A percentile compares a stretch with the other conserved stretches of the same genome.
These are phyloP conservation scores for Plasmopara halstedii DNA, from an alignment of 352 stramenopile species.

Conservation along the genomic window DNA sequence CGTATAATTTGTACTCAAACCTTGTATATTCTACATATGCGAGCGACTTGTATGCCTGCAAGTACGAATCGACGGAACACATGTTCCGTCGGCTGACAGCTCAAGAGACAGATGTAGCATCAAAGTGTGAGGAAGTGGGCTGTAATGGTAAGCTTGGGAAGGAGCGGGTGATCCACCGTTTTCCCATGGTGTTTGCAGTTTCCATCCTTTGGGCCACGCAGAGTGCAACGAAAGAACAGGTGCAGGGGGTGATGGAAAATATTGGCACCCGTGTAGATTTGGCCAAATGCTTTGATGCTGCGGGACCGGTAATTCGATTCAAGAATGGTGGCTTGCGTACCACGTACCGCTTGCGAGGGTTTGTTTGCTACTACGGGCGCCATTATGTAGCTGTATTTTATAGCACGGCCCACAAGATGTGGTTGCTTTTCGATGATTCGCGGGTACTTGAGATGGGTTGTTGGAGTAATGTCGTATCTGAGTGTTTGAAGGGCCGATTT, in stretches of 20 bases:
- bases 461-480: slow-evolving; percentile 64
- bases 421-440: slow-evolving; percentile 81
- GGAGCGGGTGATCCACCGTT: slow-evolving; percentile 74
- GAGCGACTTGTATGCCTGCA: slow-evolving; percentile 50
- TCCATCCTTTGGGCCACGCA: slow-evolving; percentile 77
- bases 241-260: slow-evolving; percentile 56
- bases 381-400: slow-evolving; percentile 84
- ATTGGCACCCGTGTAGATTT: slow-evolving; percentile 64
- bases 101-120: slow-evolving; percentile 46
- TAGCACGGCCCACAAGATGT: slow-evolving; percentile 79
- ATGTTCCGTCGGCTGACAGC: slow-evolving; percentile 57
- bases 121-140: slow-evolving; percentile 42
- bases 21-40: slow-evolving; percentile 80
- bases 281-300: slow-evolving; percentile 63
- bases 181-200: slow-evolving; percentile 82
- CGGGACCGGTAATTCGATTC: slow-evolving; percentile 58
- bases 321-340: slow-evolving; percentile 63
- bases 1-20: slow-evolving; percentile 79
- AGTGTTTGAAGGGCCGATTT: slow-evolving; percentile 77
- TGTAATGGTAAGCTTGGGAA: slow-evolving; percentile 62
- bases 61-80: slow-evolving; percentile 64
- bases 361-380: slow-evolving; percentile 81
- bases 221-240: slow-evolving; percentile 64
- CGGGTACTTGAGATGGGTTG: slow-evolving; percentile 67
- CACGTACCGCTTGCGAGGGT: slow-evolving; percentile 68